phyloP scores from a whole-genome alignment of 805 yeast genomes.

The Barnettozyma salicaria region DNA sequence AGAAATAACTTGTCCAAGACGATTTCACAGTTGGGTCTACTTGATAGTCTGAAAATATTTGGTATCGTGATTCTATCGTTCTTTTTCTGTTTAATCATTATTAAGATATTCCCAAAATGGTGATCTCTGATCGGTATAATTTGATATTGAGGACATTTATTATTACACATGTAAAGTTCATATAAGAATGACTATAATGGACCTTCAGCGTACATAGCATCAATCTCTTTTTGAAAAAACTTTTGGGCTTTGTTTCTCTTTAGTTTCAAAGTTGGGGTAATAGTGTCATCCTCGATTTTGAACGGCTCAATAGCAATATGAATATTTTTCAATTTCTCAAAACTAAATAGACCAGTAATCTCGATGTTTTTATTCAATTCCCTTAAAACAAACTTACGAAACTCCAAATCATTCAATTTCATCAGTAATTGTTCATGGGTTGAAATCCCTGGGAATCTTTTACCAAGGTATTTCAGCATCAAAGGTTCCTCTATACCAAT shows the following conservation, averaged over 20 bases:
- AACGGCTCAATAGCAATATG: slow-evolving; percentile 46
- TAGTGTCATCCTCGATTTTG: slow-evolving; percentile 43
- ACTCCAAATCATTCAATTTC: slow-evolving; percentile 27
- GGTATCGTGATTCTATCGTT: slow-evolving; percentile 24
- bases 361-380: slow-evolving; percentile 34
- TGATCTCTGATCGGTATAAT: no score
- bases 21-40: slow-evolving; percentile 27
- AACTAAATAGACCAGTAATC: slow-evolving; percentile 37
- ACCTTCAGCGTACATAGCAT: slow-evolving; percentile 41
- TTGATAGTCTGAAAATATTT: slow-evolving; percentile 27
- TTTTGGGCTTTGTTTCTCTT: slow-evolving; percentile 50
- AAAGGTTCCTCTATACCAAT: slow-evolving; percentile 51
- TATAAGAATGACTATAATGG: slow-evolving; percentile 3
- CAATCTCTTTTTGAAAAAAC: slow-evolving; percentile 34
- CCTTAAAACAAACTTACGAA: slow-evolving; percentile 32
- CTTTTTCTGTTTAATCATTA: slow-evolving; percentile 30
- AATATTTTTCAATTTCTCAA: slow-evolving; percentile 47
- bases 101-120: slow-evolving; percentile 36
- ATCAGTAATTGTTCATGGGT: slow-evolving; percentile 21
- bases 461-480: slow-evolving; percentile 17
- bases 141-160: no score
- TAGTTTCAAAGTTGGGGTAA: slow-evolving; percentile 54
- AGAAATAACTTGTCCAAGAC: slow-evolving; percentile 25
- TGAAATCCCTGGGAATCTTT: slow-evolving; percentile 13
- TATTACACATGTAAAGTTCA: background rate